Conservation (phyloP, 768 basidiomycete genomes). For the Baorangia bicolor region DNA sequence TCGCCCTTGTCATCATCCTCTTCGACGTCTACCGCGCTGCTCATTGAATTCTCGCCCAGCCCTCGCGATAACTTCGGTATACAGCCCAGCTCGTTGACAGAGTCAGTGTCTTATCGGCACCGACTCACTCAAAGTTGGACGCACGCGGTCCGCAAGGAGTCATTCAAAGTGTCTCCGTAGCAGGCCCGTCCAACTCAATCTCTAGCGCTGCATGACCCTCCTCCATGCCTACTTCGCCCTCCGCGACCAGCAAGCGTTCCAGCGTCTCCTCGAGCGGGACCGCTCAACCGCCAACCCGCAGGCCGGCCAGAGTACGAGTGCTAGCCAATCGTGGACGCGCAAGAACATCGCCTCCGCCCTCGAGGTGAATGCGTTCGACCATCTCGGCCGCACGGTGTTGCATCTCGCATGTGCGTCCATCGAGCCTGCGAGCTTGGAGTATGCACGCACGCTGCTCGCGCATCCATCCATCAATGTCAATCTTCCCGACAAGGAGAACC, state of each 20-base stretch:
- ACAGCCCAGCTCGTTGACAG: neutral
- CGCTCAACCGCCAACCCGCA: constrained; percentile 34
- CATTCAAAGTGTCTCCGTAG: constrained; percentile 24
- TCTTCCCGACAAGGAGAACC: constrained; percentile 74
- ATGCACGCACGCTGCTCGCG: constrained; percentile 70
- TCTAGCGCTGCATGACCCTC: constrained; percentile 60
- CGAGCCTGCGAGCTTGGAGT: constrained; percentile 68
- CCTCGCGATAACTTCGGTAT: neutral
- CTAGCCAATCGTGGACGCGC: constrained; percentile 58
- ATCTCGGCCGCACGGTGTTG: constrained; percentile 72
- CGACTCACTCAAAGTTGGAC: constrained; percentile 17
- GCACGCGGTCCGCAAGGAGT: constrained; percentile 24
- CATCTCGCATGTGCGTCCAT: constrained; percentile 74
- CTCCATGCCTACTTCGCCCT: constrained; percentile 77
- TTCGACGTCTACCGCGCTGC: neutral
- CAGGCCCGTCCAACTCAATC: constrained; percentile 16
- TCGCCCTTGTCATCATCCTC: neutral
- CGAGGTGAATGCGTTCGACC: constrained; percentile 74
- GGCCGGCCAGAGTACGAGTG: constrained; percentile 42
- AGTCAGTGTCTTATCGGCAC: constrained; percentile 16
- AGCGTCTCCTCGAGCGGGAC: constrained; percentile 62
- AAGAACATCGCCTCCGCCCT: constrained; percentile 36
- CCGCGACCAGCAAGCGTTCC: constrained; percentile 73
- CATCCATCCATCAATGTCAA: constrained; percentile 81
- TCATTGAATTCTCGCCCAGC: neutral